Conservation (phyloP, 192 early-diverging fungal species). For the Coemansia sp. region DNA sequence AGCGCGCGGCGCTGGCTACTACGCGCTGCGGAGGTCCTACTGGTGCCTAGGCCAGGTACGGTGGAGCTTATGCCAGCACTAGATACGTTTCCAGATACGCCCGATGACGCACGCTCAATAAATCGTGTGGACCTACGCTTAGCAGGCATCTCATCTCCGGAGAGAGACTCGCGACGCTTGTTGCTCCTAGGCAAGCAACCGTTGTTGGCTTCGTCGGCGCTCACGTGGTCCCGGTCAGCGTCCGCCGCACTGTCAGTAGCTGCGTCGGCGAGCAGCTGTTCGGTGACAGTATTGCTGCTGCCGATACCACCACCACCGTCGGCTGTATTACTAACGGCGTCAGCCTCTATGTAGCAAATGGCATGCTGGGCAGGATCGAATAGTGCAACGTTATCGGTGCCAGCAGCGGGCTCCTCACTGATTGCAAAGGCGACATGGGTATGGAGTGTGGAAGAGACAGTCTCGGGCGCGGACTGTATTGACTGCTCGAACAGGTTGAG, state of each 20-base stretch:
- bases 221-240: not conserved
- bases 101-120: slow-evolving; percentile 31
- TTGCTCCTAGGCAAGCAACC: not conserved
- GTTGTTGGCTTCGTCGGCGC: slow-evolving; percentile 11
- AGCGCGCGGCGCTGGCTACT: slow-evolving; percentile 3
- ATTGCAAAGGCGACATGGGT: not conserved
- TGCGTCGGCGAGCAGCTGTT: not conserved
- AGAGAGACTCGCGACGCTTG: slow-evolving; percentile 35
- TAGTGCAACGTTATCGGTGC: not conserved
- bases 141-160: slow-evolving; percentile 49
- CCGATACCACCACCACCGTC: not conserved
- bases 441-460: not conserved
- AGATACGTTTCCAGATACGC: not conserved
- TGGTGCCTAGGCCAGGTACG: not conserved
- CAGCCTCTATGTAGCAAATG: not conserved
- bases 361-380: not conserved
- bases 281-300: not conserved
- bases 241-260: not conserved
- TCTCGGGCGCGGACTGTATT: not conserved
- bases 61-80: not conserved
- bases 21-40: slow-evolving; percentile 8
- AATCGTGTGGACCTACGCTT: slow-evolving; percentile 54
- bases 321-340: not conserved
- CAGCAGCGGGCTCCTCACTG: not conserved
- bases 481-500: not conserved